Conservation (phyloP, 192 early-diverging fungal species). For the Backusella sp. region DNA sequence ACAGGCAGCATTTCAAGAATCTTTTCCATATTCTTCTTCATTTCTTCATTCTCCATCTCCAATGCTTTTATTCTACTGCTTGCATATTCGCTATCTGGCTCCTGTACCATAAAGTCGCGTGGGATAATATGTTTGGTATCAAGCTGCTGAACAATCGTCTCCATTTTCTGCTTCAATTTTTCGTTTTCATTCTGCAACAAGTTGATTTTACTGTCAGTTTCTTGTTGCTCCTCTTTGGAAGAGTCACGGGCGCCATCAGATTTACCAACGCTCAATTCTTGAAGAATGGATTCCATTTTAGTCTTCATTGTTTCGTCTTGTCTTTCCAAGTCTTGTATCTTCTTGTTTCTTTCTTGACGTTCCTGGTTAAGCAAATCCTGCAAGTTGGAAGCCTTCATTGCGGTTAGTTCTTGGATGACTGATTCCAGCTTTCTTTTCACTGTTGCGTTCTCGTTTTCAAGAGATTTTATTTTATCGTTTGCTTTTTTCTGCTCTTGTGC, state of each 20-base stretch:
- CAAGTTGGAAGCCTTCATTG: background rate
- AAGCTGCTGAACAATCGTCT: background rate
- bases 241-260: background rate
- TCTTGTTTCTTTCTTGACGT: background rate
- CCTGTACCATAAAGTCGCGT: background rate
- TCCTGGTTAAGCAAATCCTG: background rate
- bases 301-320: background rate
- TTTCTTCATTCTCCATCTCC: background rate
- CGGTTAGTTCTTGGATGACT: background rate
- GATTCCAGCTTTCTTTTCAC: background rate
- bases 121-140: background rate
- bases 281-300: background rate
- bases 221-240: background rate
- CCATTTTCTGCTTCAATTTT: background rate
- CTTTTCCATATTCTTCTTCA: background rate
- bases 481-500: background rate
- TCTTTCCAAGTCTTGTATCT: background rate
- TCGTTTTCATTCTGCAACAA: background rate
- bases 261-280: background rate
- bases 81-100: background rate
- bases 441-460: background rate
- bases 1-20: background rate
- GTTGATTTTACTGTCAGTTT: background rate
- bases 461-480: background rate
- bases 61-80: background rate